A percentile compares a stretch with the other conserved stretches of the same genome.
phyloP scores from a whole-genome alignment of 495 filamentous ascomycete genomes.

The Penicillium tannophilum region DNA sequence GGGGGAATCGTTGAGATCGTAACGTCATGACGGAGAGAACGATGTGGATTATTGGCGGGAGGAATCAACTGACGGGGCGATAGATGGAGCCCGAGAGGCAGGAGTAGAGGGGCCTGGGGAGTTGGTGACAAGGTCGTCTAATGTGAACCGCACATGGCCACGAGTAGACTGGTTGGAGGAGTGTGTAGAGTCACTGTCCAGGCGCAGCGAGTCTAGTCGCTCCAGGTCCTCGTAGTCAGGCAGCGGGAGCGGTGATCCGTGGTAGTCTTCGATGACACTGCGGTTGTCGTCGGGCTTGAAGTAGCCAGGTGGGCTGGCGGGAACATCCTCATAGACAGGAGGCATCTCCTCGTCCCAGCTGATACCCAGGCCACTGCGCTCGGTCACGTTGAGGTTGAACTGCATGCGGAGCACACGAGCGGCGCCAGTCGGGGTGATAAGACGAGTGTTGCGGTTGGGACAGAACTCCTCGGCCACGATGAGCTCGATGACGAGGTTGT shows the following conservation, averaged over 20 bases:
- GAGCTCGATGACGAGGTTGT: slow-evolving; percentile 88
- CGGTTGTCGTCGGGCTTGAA: slow-evolving; percentile 39
- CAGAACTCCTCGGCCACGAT: slow-evolving; percentile 92
- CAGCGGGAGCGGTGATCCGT: slow-evolving; percentile 42
- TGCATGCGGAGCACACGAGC: slow-evolving; percentile 93
- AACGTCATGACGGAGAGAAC: slow-evolving; percentile 24
- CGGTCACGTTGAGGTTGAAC: slow-evolving; percentile 78
- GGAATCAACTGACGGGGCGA: slow-evolving; percentile 25
- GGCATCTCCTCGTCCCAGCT: slow-evolving; percentile 97
- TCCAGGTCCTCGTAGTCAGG: slow-evolving; percentile 49
- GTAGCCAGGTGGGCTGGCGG: slow-evolving; percentile 83
- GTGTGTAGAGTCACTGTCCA: slow-evolving; percentile 42
- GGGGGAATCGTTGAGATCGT: slow-evolving; percentile 25
- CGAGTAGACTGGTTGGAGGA: slow-evolving; percentile 31
- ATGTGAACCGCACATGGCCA: slow-evolving; percentile 28
- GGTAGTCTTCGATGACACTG: slow-evolving; percentile 48
- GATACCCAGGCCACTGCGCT: slow-evolving; percentile 85
- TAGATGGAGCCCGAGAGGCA: slow-evolving; percentile 23
- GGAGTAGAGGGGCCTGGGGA: slow-evolving; percentile 25
- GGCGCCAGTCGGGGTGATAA: slow-evolving; percentile 83
- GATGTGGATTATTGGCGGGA: slow-evolving; percentile 22
- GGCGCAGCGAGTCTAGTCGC: slow-evolving; percentile 43
- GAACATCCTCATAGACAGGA: slow-evolving; percentile 93
- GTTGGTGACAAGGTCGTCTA: slow-evolving; percentile 27
- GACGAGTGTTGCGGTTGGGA: slow-evolving; percentile 64